A percentile compares a stretch with the other conserved stretches of the same genome.
phyloP scores from a whole-genome alignment of 73 alveolate genomes.

The Breviolum minutum region DNA sequence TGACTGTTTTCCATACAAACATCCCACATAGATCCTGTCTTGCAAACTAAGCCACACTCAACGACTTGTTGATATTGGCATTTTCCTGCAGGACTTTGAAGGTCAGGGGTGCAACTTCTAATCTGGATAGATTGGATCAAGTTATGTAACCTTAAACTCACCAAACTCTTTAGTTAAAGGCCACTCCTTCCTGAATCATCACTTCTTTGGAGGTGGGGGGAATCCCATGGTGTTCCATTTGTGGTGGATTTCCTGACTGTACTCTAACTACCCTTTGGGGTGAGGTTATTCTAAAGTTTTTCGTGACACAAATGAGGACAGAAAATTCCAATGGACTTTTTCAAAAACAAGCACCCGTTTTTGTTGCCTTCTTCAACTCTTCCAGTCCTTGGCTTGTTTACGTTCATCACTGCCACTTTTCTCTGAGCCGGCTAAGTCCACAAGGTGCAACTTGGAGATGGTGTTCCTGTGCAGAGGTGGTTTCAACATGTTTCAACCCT shows the following conservation, averaged over 20 bases:
- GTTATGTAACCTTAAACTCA: too few species aligned
- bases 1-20: too few species aligned
- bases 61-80: slow-evolving; percentile 98
- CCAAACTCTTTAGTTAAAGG: too few species aligned
- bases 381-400: slow-evolving; percentile 34
- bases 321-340: too few species aligned
- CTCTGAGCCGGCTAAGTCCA: slow-evolving; percentile 90
- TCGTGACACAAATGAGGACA: neutral
- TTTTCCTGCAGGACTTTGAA: slow-evolving; percentile 97
- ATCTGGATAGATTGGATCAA: too few species aligned
- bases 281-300: neutral
- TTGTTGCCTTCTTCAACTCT: neutral
- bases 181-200: too few species aligned
- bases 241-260: too few species aligned
- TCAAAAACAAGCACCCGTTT: neutral
- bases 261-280: neutral
- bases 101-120: too few species aligned
- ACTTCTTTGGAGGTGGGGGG: too few species aligned
- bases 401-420: slow-evolving; percentile 61
- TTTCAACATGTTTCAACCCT: neutral
- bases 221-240: too few species aligned
- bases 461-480: slow-evolving; percentile 41
- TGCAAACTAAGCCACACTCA: slow-evolving; percentile 96
- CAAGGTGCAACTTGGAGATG: slow-evolving; percentile 84
- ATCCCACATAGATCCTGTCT: neutral